Evolutionary conservation across 768 basidiomycete species (phyloP), one percentile per base, ranked within the genome.

Genomic region (Russula earlei): DNA sequence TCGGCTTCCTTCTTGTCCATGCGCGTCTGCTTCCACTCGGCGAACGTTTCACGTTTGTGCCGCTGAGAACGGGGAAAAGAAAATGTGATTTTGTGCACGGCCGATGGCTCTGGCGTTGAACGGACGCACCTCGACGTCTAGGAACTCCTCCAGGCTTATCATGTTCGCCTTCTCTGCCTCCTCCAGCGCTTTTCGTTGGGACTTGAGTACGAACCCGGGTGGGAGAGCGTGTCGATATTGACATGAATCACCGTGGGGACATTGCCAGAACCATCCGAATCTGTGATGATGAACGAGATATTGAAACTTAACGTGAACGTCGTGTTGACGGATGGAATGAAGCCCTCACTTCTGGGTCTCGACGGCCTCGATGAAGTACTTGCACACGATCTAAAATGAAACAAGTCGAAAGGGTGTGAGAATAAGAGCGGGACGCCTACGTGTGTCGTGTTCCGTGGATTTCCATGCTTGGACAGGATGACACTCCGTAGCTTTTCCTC

Each of bases 221-320:
- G 95, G 95, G 12, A 98, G 76, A 0, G 95, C 95, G 67, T 98
- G 95, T 54, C 91, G 80, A 72, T 96, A 96, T 70, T 91, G 88
- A 74, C 94, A 97, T 46, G 76, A 77, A 29, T 90, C 85, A 57
- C 91, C 88, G 61, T 87, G 90, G 9, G 91, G 91, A 70, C 90
- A 91, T 69, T 89, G 85, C 91, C 91, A 95, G 76, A 95, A 95
- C 92, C 92, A 94, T 25, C 91, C 91, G 65, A 88, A 91, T 65
- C 82, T 82, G 48, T 27, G 36, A 31, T 24, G 19, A 45, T 55
- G 20, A 11, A n/a, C n/a, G n/a, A n/a, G n/a, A 11, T 19, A 27
- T n/a, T 27, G 2, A 31, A 51, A 48, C 22, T 12, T 40, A 7
- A 31, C 45, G 8, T 11, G n/a, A 52, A 44, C 31, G 10, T n/a